Evolutionary conservation across 106 monocot genomes (phyloP).

Genomic region (Gastrodia elata): DNA sequence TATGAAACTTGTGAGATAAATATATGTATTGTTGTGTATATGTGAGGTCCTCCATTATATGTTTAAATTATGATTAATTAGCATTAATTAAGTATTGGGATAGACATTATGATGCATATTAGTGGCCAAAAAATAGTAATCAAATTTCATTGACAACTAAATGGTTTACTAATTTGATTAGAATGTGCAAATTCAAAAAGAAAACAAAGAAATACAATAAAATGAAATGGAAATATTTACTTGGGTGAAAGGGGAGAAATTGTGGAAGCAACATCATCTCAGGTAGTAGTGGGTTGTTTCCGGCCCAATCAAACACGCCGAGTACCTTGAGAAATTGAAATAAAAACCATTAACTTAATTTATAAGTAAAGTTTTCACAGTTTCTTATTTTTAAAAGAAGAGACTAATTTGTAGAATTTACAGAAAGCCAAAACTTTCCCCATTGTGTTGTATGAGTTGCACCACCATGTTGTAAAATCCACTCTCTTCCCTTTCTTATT

Average conservation of each 20-base stretch:
- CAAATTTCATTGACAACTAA: too few relatives aligned
- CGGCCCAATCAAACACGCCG: slow-evolving; percentile 91
- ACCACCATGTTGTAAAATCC: slow-evolving; percentile 23
- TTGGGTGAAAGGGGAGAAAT: slow-evolving; percentile 78
- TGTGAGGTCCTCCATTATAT: too few relatives aligned
- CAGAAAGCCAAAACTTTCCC: slow-evolving; percentile 48
- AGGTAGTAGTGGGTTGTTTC: slow-evolving; percentile 80
- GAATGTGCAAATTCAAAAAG: too few relatives aligned
- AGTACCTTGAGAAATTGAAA: slow-evolving; percentile 41
- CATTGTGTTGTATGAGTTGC: slow-evolving; percentile 25
- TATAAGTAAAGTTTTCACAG: too few relatives aligned
- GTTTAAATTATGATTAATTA: too few relatives aligned
- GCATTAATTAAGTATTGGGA: too few relatives aligned
- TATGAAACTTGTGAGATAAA: too few relatives aligned
- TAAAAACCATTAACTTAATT: neutral
- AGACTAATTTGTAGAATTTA: slow-evolving; percentile 1
- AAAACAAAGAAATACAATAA: too few relatives aligned
- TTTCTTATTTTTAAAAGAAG: neutral
- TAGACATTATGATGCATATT: too few relatives aligned
- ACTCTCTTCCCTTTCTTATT: slow-evolving; percentile 4
- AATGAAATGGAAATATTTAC: slow-evolving; percentile 23
- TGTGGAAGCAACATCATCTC: slow-evolving; percentile 85
- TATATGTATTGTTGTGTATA: too few relatives aligned
- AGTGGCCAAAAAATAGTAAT: too few relatives aligned
- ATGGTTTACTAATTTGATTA: too few relatives aligned